phyloP scores from a whole-genome alignment of 2,329 filamentous ascomycete genomes.

The Dactylonectria macrodidyma region DNA sequence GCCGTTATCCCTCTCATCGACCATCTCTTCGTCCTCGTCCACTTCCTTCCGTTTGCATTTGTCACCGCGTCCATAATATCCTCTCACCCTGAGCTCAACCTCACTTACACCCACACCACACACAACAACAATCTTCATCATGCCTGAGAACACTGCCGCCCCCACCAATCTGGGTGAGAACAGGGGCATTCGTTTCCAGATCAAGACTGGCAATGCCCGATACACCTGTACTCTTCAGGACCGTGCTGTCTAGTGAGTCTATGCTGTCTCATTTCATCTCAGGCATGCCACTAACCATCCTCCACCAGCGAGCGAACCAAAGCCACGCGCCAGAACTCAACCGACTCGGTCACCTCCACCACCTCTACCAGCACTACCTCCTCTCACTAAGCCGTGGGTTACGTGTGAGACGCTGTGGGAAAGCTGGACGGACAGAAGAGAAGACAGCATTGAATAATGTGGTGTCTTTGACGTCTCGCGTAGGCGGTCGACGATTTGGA shows the following conservation, averaged over 20 bases:
- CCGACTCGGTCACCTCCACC: slow-evolving; percentile 53
- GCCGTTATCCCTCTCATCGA: slow-evolving; percentile 23
- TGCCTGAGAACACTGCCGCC: slow-evolving; percentile 40
- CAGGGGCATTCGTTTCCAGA: slow-evolving; percentile 61
- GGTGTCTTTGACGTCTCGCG: slow-evolving; percentile 14
- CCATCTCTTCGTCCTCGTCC: neutral
- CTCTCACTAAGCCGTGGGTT: slow-evolving; percentile 35
- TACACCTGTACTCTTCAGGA: slow-evolving; percentile 61
- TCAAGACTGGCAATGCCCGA: slow-evolving; percentile 59
- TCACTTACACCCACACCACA: slow-evolving; percentile 31
- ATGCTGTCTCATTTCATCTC: neutral
- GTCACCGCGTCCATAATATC: neutral
- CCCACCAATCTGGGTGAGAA: slow-evolving; percentile 53
- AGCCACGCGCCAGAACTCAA: slow-evolving; percentile 54
- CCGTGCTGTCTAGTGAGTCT: slow-evolving; percentile 60
- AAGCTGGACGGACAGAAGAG: slow-evolving; percentile 3
- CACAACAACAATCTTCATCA: slow-evolving; percentile 35
- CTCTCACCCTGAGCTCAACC: neutral
- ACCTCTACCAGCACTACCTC: slow-evolving; percentile 48
- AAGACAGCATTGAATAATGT: slow-evolving; percentile 15
- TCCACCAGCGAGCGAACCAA: slow-evolving; percentile 57
- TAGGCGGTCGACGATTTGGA: slow-evolving; percentile 8
- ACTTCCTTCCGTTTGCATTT: slow-evolving; percentile 18
- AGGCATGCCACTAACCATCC: slow-evolving; percentile 35
- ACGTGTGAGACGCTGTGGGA: neutral